These are phyloP conservation scores for Malania oleifera DNA, from an alignment of 164 flowering plant species.

Conservation along the genomic window DNA sequence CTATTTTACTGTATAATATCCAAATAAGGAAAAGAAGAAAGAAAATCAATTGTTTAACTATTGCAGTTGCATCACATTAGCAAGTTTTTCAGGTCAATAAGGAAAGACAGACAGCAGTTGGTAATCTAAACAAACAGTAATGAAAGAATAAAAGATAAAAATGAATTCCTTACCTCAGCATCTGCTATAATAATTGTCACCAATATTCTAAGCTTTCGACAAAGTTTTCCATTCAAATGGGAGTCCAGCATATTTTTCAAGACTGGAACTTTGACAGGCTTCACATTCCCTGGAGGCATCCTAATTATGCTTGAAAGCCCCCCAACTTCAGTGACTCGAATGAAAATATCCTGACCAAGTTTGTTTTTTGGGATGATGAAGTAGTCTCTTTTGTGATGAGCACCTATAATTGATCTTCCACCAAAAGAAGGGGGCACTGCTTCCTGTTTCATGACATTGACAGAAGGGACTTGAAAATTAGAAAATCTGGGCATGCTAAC, in stretches of 20 bases:
- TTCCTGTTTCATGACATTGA: slow-evolving; percentile 35
- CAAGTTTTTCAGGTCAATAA: too few relatives aligned
- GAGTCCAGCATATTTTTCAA: slow-evolving; percentile 75
- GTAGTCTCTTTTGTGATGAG: slow-evolving; percentile 57
- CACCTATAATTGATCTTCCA: slow-evolving; percentile 45
- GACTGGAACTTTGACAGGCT: slow-evolving; percentile 80
- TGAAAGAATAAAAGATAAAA: neutral
- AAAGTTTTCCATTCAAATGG: slow-evolving; percentile 53
- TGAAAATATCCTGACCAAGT: slow-evolving; percentile 86
- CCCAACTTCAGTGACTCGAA: slow-evolving; percentile 54
- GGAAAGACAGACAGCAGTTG: too few relatives aligned
- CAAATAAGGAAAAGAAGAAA: too few relatives aligned
- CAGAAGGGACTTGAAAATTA: neutral
- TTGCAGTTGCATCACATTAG: too few relatives aligned
- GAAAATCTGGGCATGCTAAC: neutral
- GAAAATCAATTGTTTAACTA: too few relatives aligned
- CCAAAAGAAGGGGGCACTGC: slow-evolving; percentile 29
- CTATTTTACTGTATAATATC: too few relatives aligned
- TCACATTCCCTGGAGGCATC: slow-evolving; percentile 84
- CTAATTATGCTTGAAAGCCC: slow-evolving; percentile 50
- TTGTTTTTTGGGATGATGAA: slow-evolving; percentile 79
- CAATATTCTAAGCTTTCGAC: slow-evolving; percentile 40
- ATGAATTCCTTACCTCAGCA: slow-evolving; percentile 51
- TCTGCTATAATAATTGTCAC: slow-evolving; percentile 62
- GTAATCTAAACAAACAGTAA: too few relatives aligned